Evolutionary conservation across 805 yeast genomes (phyloP), one percentile per base, ranked within the genome.

Genomic region (Priceomyces castillae): DNA sequence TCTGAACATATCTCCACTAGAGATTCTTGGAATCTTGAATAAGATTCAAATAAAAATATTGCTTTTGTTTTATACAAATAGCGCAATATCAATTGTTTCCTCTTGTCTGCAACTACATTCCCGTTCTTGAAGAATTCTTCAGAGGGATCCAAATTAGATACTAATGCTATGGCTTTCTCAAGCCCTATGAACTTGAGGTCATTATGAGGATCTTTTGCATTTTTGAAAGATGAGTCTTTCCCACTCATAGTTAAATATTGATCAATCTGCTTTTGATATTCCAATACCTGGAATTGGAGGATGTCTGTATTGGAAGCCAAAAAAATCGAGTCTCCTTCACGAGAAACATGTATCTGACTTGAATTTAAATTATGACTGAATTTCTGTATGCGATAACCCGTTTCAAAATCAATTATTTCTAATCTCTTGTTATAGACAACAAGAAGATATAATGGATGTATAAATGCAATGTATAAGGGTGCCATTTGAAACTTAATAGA

Each of bases 1-100:
- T 69, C 73, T 3, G 71, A 65, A 10, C 70, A 58, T 14, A 70
- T 63, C 2, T 62, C 72, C 1, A 67, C 71, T 28, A 71, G 51
- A 0, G 75, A 50, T 47, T 69, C 73, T 38, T 65, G 71, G 49
- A 57, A 71, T 42, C 58, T 64, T 3, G 57, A 48, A 44, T 64
- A 67, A 12, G 55, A 46, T 30, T 63, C 68, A 46, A 71, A 71
- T 12, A 64, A 49, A 0, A 65, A 42, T 2, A 50, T 43, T 2
- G 67, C 71, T 44, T 63, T 70, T 22, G 57, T 55, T 36, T 58
- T 62, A 46, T 62, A 58, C n/a, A 70, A 50, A 16, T 65, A 64
- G n/a, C 76, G 50, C 25, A 71, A 47, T 20, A 49, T 51, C 7
- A 70, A 57, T 35, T 56, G 64, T 43, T 69, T 69, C 19, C 51